Percentiles rank a stretch among this genome's conserved stretches.
These are phyloP conservation scores for Candida yuanshanica DNA, from an alignment of 805 yeast genomes.

Conservation along the genomic window DNA sequence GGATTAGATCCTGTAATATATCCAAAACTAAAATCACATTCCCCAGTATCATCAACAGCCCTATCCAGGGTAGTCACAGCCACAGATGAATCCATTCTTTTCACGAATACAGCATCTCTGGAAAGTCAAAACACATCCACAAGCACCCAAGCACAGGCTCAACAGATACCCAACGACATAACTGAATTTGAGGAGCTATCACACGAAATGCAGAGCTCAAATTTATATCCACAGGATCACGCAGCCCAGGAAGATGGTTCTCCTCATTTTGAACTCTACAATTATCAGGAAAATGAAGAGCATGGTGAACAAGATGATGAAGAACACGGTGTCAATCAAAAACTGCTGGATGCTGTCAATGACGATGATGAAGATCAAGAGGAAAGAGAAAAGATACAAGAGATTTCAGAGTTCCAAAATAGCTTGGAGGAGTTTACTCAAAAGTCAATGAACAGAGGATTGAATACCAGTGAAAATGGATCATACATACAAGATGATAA, in stretches of 20 bases:
- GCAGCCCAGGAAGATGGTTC: neutral
- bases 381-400: conserved; percentile 4
- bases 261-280: neutral
- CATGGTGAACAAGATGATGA: neutral
- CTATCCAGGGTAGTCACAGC: conserved; percentile 17
- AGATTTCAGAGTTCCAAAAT: conserved; percentile 9
- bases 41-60: conserved; percentile 14
- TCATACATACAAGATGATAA: conserved; percentile 31
- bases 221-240: neutral
- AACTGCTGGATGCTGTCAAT: neutral
- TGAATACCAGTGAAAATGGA: conserved; percentile 19
- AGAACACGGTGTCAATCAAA: neutral
- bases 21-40: neutral
- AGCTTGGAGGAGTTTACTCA: conserved; percentile 6
- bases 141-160: conserved; percentile 7
- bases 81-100: conserved; percentile 22
- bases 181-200: neutral
- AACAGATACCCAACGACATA: neutral
- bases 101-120: conserved; percentile 22
- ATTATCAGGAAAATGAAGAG: neutral
- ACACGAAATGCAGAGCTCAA: neutral
- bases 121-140: conserved; percentile 21
- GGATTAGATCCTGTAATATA: neutral
- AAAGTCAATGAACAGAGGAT: neutral
- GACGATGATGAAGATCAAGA: neutral